Conservation (phyloP, 2,329 filamentous ascomycete genomes). For the Metarhizium brunneum region DNA sequence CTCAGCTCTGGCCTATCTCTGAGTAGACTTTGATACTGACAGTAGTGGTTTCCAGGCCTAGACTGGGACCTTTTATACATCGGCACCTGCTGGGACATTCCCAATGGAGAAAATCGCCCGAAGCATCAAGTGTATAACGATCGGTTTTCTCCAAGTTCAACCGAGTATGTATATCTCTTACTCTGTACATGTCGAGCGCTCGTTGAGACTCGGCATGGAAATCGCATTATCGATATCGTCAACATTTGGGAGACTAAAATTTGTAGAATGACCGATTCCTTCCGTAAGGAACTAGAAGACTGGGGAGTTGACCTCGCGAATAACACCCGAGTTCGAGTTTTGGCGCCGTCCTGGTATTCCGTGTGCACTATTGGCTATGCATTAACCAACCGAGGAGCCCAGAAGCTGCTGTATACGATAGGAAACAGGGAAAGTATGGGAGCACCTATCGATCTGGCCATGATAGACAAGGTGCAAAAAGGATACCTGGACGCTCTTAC, state of each 20-base stretch:
- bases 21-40: background rate
- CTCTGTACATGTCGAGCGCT: too few species aligned
- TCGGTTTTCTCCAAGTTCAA: background rate
- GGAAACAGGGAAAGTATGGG: background rate
- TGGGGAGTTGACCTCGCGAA: background rate
- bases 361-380: conserved; percentile 4
- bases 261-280: background rate
- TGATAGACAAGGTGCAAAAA: background rate
- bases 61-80: conserved; percentile 3
- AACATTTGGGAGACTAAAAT: background rate
- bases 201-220: too few species aligned
- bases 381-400: background rate
- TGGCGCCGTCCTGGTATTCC: conserved; percentile 1
- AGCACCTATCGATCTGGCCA: conserved; percentile 1
- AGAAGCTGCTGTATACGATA: background rate
- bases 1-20: background rate
- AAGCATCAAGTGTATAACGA: conserved; percentile 1
- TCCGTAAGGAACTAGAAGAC: background rate
- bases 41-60: background rate
- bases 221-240: too few species aligned
- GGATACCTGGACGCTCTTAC: background rate
- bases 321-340: background rate
- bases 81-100: conserved; percentile 3
- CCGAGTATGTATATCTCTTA: background rate
- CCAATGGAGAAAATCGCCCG: background rate